These are phyloP conservation scores for Hemileccinum rubropunctum DNA, from an alignment of 768 basidiomycete species.

Conservation along the genomic window DNA sequence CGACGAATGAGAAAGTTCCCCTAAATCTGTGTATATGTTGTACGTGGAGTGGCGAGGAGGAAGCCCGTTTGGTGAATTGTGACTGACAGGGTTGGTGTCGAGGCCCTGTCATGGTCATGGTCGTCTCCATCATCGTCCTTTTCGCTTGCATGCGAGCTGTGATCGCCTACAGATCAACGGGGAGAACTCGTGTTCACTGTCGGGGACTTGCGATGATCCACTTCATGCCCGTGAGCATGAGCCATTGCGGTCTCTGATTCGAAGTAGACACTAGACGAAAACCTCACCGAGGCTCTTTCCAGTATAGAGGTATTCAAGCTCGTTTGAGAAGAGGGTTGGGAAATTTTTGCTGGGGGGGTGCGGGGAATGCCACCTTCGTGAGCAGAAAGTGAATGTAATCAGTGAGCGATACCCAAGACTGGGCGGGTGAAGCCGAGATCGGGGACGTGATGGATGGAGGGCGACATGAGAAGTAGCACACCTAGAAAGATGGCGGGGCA, in stretches of 20 bases:
- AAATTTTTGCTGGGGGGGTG: conserved; percentile 61
- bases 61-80: conserved; percentile 17
- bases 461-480: conserved; percentile 79
- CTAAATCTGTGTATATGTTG: too few species aligned
- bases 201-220: conserved; percentile 22
- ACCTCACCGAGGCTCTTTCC: conserved; percentile 85
- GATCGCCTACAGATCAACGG: conserved; percentile 2
- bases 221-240: conserved; percentile 12
- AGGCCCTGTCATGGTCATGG: conserved; percentile 13
- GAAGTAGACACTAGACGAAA: too few species aligned
- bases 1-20: too few species aligned
- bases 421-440: conserved; percentile 47
- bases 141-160: background rate
- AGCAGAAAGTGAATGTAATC: conserved; percentile 38
- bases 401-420: conserved; percentile 61
- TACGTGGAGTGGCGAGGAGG: too few species aligned
- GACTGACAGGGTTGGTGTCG: conserved; percentile 13
- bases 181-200: conserved; percentile 13
- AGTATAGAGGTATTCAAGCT: conserved; percentile 94
- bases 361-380: conserved; percentile 50
- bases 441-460: conserved; percentile 55
- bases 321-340: conserved; percentile 80
- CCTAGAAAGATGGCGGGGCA: conserved; percentile 89
- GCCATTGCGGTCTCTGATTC: too few species aligned
- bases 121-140: conserved; percentile 6